A percentile compares a stretch with the other conserved stretches of the same genome.
Conservation (phyloP, 2,329 filamentous ascomycete genomes). For the Sclerotinia trifoliorum region DNA sequence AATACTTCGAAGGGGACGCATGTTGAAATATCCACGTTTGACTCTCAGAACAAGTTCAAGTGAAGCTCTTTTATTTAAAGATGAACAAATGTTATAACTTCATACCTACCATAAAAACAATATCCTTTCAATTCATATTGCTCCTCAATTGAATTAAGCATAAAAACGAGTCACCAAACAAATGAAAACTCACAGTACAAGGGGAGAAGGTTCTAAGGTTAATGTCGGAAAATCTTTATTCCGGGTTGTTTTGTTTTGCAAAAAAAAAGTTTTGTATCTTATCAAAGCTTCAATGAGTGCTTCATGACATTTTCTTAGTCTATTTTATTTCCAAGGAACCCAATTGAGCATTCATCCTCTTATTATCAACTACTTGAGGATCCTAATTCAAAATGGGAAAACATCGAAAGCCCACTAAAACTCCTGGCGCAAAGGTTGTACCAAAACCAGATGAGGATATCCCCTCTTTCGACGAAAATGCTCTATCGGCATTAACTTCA, state of each 20-base stretch:
- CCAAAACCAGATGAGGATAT: conserved; percentile 31
- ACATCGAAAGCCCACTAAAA: conserved; percentile 30
- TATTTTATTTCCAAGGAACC: neutral
- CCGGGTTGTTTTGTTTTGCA: neutral
- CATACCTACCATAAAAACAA: neutral
- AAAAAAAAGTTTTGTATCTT: conserved; percentile 20
- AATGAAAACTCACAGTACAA: neutral
- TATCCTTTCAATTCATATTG: neutral
- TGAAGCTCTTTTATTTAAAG: neutral
- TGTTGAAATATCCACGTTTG: neutral
- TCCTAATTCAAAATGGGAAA: conserved; percentile 30
- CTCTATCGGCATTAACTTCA: conserved; percentile 54
- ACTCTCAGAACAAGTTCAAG: neutral
- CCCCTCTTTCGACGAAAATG: conserved; percentile 49
- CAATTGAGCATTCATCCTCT: neutral
- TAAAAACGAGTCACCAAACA: neutral
- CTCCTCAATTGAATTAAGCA: neutral
- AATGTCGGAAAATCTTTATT: conserved; percentile 20
- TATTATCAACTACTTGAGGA: neutral
- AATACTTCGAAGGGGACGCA: neutral
- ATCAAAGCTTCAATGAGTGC: neutral
- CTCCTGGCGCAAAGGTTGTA: conserved; percentile 26
- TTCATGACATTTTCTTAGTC: neutral
- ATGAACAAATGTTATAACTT: neutral
- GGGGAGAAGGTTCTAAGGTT: neutral